phyloP scores from a whole-genome alignment of 768 basidiomycete species.

The Leucosporidium creatinivorum region DNA sequence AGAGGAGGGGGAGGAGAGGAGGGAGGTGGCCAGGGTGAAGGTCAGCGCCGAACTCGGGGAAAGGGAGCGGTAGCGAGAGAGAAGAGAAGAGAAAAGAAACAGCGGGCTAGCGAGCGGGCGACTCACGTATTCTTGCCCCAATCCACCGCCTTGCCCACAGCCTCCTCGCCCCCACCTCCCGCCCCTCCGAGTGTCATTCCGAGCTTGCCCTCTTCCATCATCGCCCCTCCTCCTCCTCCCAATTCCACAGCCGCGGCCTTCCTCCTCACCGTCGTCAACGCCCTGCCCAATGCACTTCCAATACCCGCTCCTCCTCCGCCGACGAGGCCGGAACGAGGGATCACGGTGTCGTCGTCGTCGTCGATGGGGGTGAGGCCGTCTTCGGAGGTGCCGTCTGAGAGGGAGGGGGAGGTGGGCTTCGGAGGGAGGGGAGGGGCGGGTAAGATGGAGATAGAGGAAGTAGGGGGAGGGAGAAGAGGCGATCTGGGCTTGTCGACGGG shows the following conservation, averaged over 20 bases:
- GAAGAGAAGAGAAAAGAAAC: background rate
- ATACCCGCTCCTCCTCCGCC: conserved; percentile 17
- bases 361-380: background rate
- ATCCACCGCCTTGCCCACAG: conserved; percentile 10
- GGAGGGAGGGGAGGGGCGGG: background rate
- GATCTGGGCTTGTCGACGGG: no score
- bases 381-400: background rate
- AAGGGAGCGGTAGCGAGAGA: background rate
- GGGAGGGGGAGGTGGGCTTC: background rate
- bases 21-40: no score
- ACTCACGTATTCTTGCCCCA: conserved; percentile 27
- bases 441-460: background rate
- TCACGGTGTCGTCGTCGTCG: conserved; percentile 9
- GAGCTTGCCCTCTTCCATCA: no score
- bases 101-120: no score
- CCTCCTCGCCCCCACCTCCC: background rate
- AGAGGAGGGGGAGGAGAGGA: no score
- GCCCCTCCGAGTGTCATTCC: no score
- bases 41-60: background rate
- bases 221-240: no score
- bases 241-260: background rate
- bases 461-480: background rate
- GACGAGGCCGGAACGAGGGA: conserved; percentile 12
- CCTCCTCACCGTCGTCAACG: conserved; percentile 15
- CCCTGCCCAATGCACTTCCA: conserved; percentile 21